Base-by-base conservation (phyloP, 1,284 basidiomycete species). In the Malassezia yamatoensis region DNA sequence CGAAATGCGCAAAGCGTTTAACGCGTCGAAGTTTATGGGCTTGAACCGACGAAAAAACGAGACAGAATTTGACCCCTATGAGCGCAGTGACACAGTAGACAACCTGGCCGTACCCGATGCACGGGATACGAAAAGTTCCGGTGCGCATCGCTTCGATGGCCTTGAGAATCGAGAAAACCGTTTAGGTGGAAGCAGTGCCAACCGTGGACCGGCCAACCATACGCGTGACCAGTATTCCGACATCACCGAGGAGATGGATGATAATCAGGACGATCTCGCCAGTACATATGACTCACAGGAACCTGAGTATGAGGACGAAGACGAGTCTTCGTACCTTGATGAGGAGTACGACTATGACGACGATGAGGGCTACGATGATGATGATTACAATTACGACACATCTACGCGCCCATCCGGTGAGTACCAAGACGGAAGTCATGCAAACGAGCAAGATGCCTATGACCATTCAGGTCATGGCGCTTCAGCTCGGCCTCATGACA, bases 1-100 rank as follows among this genome's bases (percentile, higher is more conserved):
- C 43, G 52, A 16, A 24, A 55, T 57, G 54, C 54, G 54, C 35
- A 57, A 57, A 45, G 54, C 54, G 12, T 51, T 55, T 12, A 49
- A 55, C 29, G 18, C 54, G 16, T 41, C 48, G 9, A 51, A 51
- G 38, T 24, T 51, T 9, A 47, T 52, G 49, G 50, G 50, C 3
- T 13, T 57, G 9, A 32, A 50, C 43, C 40, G 24, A 15, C 49
- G 44, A 29, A 57, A 57, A 33, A 32, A 34, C 20, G 41, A 36
- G 3, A n/a, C 2, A 1, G 16, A 15, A 15, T 15, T 20, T 12
- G 39, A n/a, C 16, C 16, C 41, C 41, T 20, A 24, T 18, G 15
- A 6, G 32, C 41, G 41, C 12, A 24, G 35, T 6, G 35, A 48
- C 10, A 20, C 34, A 21, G 34, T 24, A 4, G 8, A 45, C 16